Evolutionary conservation across 192 early-diverging fungal species (phyloP).

Genomic region (Umbelopsis vinacea): DNA sequence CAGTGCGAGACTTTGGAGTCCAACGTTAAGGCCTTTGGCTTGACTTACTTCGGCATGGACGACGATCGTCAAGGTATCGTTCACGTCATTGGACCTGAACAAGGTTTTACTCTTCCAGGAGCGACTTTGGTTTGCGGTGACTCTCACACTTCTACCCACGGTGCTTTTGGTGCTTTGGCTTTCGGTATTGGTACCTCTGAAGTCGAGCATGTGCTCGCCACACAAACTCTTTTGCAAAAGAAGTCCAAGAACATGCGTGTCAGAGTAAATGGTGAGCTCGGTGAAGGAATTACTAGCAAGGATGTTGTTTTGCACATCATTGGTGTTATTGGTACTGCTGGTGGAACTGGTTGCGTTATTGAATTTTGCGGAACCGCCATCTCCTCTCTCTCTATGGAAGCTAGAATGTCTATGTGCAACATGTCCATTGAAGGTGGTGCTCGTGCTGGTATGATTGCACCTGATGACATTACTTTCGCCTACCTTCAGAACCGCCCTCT

Average conservation of each 20-base stretch:
- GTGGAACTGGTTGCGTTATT: slow-evolving; percentile 71
- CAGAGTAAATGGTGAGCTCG: slow-evolving; percentile 51
- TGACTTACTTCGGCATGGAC: slow-evolving; percentile 70
- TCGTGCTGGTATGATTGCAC: slow-evolving; percentile 74
- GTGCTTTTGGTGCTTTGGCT: slow-evolving; percentile 74
- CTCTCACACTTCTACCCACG: slow-evolving; percentile 76
- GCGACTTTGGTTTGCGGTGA: slow-evolving; percentile 76
- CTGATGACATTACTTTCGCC: slow-evolving; percentile 70
- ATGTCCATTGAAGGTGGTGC: slow-evolving; percentile 79
- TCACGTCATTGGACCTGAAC: slow-evolving; percentile 76
- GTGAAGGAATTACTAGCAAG: slow-evolving; percentile 63
- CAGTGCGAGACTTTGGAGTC: slow-evolving; percentile 70
- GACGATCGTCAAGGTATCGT: slow-evolving; percentile 76
- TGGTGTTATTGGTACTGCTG: slow-evolving; percentile 74
- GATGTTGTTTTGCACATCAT: slow-evolving; percentile 72
- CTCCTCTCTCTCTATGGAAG: slow-evolving; percentile 62
- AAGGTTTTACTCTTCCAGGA: slow-evolving; percentile 75
- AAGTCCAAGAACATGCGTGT: slow-evolving; percentile 75
- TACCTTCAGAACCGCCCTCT: slow-evolving; percentile 67
- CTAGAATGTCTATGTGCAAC: slow-evolving; percentile 77
- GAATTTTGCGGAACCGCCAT: slow-evolving; percentile 68
- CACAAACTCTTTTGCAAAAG: slow-evolving; percentile 69
- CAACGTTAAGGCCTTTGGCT: slow-evolving; percentile 63
- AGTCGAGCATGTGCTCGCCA: slow-evolving; percentile 76
- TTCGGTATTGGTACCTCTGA: slow-evolving; percentile 81